phyloP scores from a whole-genome alignment of 768 basidiomycete genomes.

The Panellus pusillus region DNA sequence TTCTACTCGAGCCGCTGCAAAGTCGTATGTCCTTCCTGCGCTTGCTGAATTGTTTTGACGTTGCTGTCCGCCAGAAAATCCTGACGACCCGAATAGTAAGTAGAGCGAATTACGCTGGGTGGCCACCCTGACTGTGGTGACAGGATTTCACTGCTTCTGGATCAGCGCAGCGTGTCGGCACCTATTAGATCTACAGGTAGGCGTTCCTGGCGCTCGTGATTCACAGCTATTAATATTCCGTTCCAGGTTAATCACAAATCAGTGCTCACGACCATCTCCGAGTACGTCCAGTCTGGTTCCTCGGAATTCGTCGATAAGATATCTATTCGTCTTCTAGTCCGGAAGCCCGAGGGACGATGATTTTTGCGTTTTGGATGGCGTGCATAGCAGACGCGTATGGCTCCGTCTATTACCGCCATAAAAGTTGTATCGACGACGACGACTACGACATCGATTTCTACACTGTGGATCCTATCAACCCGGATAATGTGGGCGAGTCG shows the following conservation, averaged over 20 bases:
- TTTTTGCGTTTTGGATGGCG: constrained; percentile 94
- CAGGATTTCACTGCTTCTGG: constrained; percentile 88
- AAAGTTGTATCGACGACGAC: constrained; percentile 83
- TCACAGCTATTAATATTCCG: constrained; percentile 8
- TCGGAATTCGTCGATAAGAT: not conserved
- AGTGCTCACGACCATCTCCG: constrained; percentile 69
- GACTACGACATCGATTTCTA: constrained; percentile 92
- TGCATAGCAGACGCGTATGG: constrained; percentile 83
- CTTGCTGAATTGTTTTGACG: constrained; percentile 9
- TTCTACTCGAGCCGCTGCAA: constrained; percentile 82
- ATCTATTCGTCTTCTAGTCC: constrained; percentile 27
- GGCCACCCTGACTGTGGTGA: constrained; percentile 19
- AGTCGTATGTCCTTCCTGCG: constrained; percentile 66
- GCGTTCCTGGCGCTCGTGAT: constrained; percentile 24
- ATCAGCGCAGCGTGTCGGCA: constrained; percentile 75
- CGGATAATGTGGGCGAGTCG: constrained; percentile 44
- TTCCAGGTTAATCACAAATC: constrained; percentile 82
- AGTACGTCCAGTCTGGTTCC: constrained; percentile 30
- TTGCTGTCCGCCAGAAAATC: constrained; percentile 54
- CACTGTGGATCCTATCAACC: constrained; percentile 61
- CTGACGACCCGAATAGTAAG: constrained; percentile 69
- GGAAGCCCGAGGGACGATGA: constrained; percentile 80
- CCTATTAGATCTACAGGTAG: constrained; percentile 71
- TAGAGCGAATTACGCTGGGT: constrained; percentile 13
- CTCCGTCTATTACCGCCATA: constrained; percentile 80